Evolutionary conservation across 2,329 filamentous ascomycete genomes (phyloP).

Genomic region (Fusarium nematophilum): DNA sequence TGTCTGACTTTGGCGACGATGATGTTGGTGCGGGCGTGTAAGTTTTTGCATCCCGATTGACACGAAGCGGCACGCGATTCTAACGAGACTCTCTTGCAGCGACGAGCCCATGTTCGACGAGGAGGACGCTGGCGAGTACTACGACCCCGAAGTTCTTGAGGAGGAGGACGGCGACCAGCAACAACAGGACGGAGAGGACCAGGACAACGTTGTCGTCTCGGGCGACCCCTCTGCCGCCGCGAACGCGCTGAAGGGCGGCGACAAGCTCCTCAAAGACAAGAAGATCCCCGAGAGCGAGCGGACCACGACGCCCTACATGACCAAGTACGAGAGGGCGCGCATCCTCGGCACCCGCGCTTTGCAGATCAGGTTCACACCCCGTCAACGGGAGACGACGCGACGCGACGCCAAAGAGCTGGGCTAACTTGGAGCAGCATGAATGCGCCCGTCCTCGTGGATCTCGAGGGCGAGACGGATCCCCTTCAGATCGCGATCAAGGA

Average conservation of each 20-base stretch:
- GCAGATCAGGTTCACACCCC: constrained; percentile 83
- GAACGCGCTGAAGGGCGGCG: constrained; percentile 63
- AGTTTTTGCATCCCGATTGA: constrained; percentile 46
- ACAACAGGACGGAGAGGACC: constrained; percentile 64
- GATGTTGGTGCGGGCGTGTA: constrained; percentile 69
- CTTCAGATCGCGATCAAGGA: constrained; percentile 98
- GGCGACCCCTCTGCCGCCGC: constrained; percentile 72
- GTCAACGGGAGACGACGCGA: constrained; percentile 1
- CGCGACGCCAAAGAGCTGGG: neutral
- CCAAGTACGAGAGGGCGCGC: constrained; percentile 96
- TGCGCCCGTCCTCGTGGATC: constrained; percentile 93
- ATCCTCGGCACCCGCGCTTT: constrained; percentile 92
- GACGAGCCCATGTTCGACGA: constrained; percentile 80
- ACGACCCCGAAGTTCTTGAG: constrained; percentile 65
- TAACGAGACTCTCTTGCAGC: constrained; percentile 56
- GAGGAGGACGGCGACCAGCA: constrained; percentile 64
- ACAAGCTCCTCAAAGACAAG: constrained; percentile 77
- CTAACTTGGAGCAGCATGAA: constrained; percentile 79
- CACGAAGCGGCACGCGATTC: constrained; percentile 22
- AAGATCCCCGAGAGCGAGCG: constrained; percentile 90
- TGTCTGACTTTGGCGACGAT: constrained; percentile 81
- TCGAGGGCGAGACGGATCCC: constrained; percentile 97
- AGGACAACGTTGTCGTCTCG: constrained; percentile 69
- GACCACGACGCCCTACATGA: constrained; percentile 98
- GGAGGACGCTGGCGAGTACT: constrained; percentile 70